phyloP scores from a whole-genome alignment of 129 eudicot species.

The Artemisia argyi region DNA sequence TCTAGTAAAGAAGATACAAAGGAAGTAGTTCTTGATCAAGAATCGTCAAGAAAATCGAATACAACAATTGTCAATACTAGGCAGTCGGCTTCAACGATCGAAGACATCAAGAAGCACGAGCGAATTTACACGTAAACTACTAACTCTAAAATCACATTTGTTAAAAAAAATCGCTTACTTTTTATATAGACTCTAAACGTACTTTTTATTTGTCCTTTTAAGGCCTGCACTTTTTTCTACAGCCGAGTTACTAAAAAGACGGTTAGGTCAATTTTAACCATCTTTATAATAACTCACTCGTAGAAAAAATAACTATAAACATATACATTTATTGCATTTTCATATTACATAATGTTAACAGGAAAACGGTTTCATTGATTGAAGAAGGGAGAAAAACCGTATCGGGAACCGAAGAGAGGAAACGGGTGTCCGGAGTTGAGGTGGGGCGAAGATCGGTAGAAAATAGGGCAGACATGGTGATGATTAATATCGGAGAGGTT shows the following conservation, averaged over 20 bases:
- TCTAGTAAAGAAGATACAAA: constrained; percentile 26
- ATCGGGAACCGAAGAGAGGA: constrained; percentile 27
- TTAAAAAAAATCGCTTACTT: no score
- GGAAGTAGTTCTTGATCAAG: constrained; percentile 26
- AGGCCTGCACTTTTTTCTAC: no score
- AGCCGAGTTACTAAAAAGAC: no score
- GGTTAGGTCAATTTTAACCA: no score
- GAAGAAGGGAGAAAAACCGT: constrained; percentile 27
- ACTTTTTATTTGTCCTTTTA: no score
- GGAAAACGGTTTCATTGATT: constrained; percentile 6
- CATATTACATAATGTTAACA: background rate
- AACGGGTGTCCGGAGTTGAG: constrained; percentile 28
- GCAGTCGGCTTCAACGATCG: background rate
- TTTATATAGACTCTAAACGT: no score
- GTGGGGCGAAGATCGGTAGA: constrained; percentile 51
- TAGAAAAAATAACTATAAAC: no score
- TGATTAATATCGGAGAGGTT: constrained; percentile 35
- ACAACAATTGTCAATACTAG: background rate
- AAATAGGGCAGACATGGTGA: constrained; percentile 46
- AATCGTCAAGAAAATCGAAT: constrained; percentile 41
- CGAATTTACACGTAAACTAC: no score
- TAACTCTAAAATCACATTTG: no score
- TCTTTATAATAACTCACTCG: no score
- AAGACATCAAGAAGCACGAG: no score
- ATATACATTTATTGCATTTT: background rate